These are phyloP conservation scores for Cordyceps cicadae DNA, from an alignment of 2,329 filamentous ascomycete genomes.

Conservation along the genomic window DNA sequence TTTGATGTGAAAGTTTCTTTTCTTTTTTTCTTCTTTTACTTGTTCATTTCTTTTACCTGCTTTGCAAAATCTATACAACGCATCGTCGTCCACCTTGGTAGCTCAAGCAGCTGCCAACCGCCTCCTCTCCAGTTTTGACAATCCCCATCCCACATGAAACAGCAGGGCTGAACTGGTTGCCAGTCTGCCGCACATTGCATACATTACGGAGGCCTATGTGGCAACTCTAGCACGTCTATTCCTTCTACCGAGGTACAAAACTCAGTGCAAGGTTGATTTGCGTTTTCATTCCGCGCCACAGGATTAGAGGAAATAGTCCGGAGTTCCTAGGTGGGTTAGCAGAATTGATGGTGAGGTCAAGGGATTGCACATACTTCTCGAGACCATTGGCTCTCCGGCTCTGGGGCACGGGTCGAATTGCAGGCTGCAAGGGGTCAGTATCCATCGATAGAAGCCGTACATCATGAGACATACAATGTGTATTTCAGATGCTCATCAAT, in stretches of 20 bases:
- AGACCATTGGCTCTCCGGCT: slow-evolving; percentile 98
- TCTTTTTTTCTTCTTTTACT: slow-evolving; percentile 19
- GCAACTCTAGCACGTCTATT: slow-evolving; percentile 16
- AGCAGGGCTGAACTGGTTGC: background rate
- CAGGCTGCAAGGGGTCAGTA: slow-evolving; percentile 53
- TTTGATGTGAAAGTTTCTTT: slow-evolving; percentile 16
- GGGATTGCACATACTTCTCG: slow-evolving; percentile 55
- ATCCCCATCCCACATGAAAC: background rate
- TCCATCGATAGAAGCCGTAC: background rate
- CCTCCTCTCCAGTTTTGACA: background rate
- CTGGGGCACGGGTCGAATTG: slow-evolving; percentile 98
- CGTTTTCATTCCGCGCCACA: slow-evolving; percentile 14
- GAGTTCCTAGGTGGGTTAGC: slow-evolving; percentile 52
- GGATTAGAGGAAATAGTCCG: slow-evolving; percentile 93
- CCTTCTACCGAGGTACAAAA: slow-evolving; percentile 11
- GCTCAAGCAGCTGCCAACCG: background rate
- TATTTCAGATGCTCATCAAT: slow-evolving; percentile 99
- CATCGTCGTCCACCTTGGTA: background rate
- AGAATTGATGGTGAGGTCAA: background rate
- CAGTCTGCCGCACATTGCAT: slow-evolving; percentile 18
- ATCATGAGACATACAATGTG: slow-evolving; percentile 70
- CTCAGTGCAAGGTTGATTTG: background rate
- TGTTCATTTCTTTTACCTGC: slow-evolving; percentile 1
- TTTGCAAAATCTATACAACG: slow-evolving; percentile 12
- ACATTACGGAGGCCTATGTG: slow-evolving; percentile 20